Evolutionary conservation across 768 basidiomycete genomes (phyloP), one percentile per base, ranked within the genome.

Genomic region (Suillus plorans): DNA sequence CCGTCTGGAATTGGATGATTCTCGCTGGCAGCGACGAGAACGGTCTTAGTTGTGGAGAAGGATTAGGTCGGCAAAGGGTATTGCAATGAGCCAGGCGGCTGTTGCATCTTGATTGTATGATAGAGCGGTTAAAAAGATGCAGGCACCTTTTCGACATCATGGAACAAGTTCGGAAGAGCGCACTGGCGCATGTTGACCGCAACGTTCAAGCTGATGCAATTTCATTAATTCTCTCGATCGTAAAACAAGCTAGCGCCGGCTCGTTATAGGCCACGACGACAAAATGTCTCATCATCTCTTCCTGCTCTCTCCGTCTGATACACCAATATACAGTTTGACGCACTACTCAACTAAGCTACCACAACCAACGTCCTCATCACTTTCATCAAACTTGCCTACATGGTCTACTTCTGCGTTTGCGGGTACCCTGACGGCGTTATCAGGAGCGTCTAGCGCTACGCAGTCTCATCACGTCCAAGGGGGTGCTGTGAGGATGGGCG

Each of bases 341-440:
- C 91, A 94, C 74, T 88, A 88, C 68, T 94, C 94, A 41, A 86
- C 86, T 62, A 94, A 90, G 75, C 89, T 92, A 18, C 80, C 80
- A 25, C 80, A 83, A 52, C 84, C 78, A 62, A 81, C 81, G 12
- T 73, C 86, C 31, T 90, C 89, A 8, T 88, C 92, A 3, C 80
- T 95, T 58, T 87, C 92, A 3, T 87, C 91, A 8, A 95, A 94
- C 74, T 77, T 95, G 66, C 93, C 93, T 28, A 90, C 88, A 67
- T 95, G 93, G 94, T 94, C 92, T 6, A 94, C 93, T 2, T 93
- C 92, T 65, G 93, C 93, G 4, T 95, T 95, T 73, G 92, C 94
- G 13, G 94, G 93, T 6, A 95, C 93, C 36, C 80, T 95, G 66
- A 94, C 92, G 41, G 93, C 93, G 25, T 76, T 95, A 62, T 94